Evolutionary conservation across 352 stramenopile genomes (phyloP).

Genomic region (Globisporangium middletonii): DNA sequence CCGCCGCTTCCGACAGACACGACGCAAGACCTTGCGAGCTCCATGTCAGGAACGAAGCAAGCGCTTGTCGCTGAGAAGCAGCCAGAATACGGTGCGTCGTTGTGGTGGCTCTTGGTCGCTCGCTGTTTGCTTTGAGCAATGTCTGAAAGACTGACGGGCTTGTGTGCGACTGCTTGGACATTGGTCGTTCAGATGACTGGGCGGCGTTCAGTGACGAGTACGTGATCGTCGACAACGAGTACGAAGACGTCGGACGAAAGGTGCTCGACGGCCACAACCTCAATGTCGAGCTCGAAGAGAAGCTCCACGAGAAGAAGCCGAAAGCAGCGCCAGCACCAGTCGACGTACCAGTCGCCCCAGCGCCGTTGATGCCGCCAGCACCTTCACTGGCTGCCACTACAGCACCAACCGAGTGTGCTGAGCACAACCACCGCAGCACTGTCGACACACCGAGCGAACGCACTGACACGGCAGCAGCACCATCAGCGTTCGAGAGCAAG

Average conservation of each 20-base stretch:
- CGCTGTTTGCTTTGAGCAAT: too few relatives aligned
- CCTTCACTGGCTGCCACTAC: neutral
- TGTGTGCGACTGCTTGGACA: neutral
- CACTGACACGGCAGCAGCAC: too few relatives aligned
- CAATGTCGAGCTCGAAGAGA: slow-evolving; percentile 36
- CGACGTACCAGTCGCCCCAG: neutral
- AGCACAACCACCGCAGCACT: too few relatives aligned
- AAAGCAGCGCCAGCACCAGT: slow-evolving; percentile 9
- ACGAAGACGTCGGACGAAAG: slow-evolving; percentile 69
- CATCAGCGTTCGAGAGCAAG: neutral
- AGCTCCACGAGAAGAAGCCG: slow-evolving; percentile 16
- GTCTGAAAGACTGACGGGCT: too few relatives aligned
- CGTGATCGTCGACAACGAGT: slow-evolving; percentile 79
- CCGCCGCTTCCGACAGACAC: slow-evolving; percentile 32
- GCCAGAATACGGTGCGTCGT: slow-evolving; percentile 44
- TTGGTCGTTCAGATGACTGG: slow-evolving; percentile 41
- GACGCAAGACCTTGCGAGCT: slow-evolving; percentile 32
- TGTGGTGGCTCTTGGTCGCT: too few relatives aligned
- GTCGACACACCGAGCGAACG: too few relatives aligned
- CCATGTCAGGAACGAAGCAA: slow-evolving; percentile 39
- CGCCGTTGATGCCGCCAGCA: neutral
- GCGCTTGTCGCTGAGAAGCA: slow-evolving; percentile 64
- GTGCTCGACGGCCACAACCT: slow-evolving; percentile 54
- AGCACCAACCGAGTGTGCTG: too few relatives aligned
- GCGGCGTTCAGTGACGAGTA: slow-evolving; percentile 73